Conservation (phyloP, 2,329 filamentous ascomycete genomes). For the Tolypocladium tropicale region DNA sequence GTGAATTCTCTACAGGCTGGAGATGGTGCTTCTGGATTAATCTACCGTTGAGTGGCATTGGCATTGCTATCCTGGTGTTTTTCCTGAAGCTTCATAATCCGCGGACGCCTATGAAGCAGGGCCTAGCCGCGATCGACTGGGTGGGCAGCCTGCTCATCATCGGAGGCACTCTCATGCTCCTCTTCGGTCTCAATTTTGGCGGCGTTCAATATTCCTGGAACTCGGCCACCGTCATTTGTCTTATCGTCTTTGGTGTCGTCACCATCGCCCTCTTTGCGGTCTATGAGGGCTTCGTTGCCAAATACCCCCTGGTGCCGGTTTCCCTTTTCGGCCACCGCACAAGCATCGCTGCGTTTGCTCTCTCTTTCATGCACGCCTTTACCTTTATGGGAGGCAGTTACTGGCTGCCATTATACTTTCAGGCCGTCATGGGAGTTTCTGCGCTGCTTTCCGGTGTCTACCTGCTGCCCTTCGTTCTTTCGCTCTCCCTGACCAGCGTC, state of each 20-base stretch:
- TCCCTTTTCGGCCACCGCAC: conserved; percentile 56
- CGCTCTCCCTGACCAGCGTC: conserved; percentile 54
- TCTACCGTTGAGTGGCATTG: conserved; percentile 34
- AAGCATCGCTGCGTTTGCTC: conserved; percentile 53
- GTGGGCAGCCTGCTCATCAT: conserved; percentile 49
- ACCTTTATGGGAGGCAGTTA: conserved; percentile 71
- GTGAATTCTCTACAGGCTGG: conserved; percentile 60
- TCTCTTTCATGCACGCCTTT: conserved; percentile 64
- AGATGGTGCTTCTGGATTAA: conserved; percentile 65
- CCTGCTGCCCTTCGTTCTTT: conserved; percentile 58
- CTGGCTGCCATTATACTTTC: conserved; percentile 80
- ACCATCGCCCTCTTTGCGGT: conserved; percentile 56
- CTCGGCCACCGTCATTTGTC: conserved; percentile 64
- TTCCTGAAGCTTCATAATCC: conserved; percentile 61
- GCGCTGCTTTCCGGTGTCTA: conserved; percentile 68
- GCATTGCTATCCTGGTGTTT: conserved; percentile 41
- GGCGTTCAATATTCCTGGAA: conserved; percentile 66
- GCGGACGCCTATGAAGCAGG: conserved; percentile 49
- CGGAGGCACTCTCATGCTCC: conserved; percentile 73
- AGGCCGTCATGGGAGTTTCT: conserved; percentile 57
- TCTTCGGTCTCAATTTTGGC: conserved; percentile 79
- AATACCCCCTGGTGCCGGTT: conserved; percentile 69
- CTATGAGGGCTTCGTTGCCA: conserved; percentile 63
- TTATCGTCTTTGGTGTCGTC: conserved; percentile 63
- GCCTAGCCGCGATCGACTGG: conserved; percentile 55